phyloP scores from a whole-genome alignment of 768 basidiomycete genomes.

The Russula earlei region DNA sequence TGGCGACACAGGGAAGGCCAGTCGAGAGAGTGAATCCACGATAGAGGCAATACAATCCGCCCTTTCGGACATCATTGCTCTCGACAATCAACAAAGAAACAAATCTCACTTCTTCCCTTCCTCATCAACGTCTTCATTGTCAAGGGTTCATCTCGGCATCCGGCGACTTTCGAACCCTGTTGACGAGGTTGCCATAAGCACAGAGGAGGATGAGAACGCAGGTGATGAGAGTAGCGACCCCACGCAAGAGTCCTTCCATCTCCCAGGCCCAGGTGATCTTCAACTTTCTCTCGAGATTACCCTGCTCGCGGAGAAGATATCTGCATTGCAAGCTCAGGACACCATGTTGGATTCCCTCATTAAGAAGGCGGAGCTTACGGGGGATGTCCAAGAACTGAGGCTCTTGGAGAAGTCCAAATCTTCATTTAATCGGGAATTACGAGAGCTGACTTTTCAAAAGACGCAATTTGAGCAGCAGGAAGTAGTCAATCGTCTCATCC shows the following conservation, averaged over 20 bases:
- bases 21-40: slow-evolving; percentile 61
- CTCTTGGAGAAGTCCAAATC: slow-evolving; percentile 76
- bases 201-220: slow-evolving; percentile 31
- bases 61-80: slow-evolving; percentile 88
- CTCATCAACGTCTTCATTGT: not conserved
- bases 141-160: not conserved
- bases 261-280: slow-evolving; percentile 83
- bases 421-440: slow-evolving; percentile 71
- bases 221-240: slow-evolving; percentile 34
- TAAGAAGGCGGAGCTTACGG: slow-evolving; percentile 90
- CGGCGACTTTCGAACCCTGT: not conserved
- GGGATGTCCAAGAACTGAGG: slow-evolving; percentile 76
- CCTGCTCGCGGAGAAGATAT: slow-evolving; percentile 66
- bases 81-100: slow-evolving; percentile 48
- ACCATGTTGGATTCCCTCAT: slow-evolving; percentile 79
- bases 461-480: slow-evolving; percentile 92
- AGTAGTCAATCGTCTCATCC: slow-evolving; percentile 75
- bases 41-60: slow-evolving; percentile 98
- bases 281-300: slow-evolving; percentile 81
- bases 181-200: slow-evolving; percentile 36
- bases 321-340: slow-evolving; percentile 71
- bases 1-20: slow-evolving; percentile 47
- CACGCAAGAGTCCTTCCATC: slow-evolving; percentile 48
- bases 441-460: slow-evolving; percentile 83
- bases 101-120: not conserved